Evolutionary conservation across 192 early-diverging fungal genomes (phyloP).

Genomic region (Coemansia sp.): DNA sequence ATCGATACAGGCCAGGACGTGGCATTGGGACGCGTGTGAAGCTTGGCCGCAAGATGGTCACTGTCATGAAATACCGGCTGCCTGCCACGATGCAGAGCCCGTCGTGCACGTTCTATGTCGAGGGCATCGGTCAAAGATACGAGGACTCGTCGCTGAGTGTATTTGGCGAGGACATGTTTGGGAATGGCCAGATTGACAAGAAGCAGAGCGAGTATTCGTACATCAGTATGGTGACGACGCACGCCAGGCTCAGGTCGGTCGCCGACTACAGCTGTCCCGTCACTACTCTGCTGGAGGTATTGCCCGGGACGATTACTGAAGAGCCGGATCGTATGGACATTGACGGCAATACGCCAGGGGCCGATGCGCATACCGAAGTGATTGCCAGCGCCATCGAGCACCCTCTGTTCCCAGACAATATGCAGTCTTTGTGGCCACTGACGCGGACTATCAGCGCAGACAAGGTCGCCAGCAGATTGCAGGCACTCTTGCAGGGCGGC

Average conservation of each 20-base stretch:
- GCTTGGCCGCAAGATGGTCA: neutral
- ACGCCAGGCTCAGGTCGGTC: neutral
- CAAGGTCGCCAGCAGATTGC: neutral
- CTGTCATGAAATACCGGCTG: slow-evolving; percentile 8
- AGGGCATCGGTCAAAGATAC: neutral
- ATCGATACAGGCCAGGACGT: too few relatives aligned
- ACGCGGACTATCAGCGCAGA: slow-evolving; percentile 8
- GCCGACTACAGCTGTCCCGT: slow-evolving; percentile 15
- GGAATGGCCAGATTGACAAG: neutral
- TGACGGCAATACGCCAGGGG: neutral
- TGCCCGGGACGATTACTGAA: too few relatives aligned
- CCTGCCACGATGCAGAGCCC: slow-evolving; percentile 19
- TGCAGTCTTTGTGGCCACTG: slow-evolving; percentile 3
- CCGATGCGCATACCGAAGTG: too few relatives aligned
- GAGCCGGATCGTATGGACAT: too few relatives aligned
- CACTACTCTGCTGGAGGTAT: neutral
- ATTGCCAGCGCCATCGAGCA: neutral
- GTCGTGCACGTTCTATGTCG: neutral
- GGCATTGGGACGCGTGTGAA: too few relatives aligned
- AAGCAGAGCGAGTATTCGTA: neutral
- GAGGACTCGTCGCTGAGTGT: neutral
- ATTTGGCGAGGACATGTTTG: slow-evolving; percentile 17
- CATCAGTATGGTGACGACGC: slow-evolving; percentile 23
- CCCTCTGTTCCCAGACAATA: slow-evolving; percentile 1
- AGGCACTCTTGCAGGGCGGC: neutral